These are phyloP conservation scores for Chlorella ohadii DNA, from an alignment of 139 green algal species.

Conservation along the genomic window DNA sequence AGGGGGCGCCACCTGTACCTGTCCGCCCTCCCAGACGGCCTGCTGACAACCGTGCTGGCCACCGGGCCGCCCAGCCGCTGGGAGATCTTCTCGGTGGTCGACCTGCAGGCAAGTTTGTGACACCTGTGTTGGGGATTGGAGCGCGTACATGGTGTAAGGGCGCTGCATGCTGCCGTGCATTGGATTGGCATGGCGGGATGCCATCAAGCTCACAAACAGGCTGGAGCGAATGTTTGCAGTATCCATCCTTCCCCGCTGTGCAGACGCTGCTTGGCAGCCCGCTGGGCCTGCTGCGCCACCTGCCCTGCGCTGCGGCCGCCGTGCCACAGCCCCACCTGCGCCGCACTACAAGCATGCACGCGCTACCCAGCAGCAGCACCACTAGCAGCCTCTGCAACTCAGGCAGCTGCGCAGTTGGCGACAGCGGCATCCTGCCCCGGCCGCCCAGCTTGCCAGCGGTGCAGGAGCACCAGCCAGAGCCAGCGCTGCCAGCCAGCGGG, in stretches of 20 bases:
- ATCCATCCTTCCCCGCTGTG: too few species aligned
- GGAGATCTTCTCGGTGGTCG: conserved; percentile 25
- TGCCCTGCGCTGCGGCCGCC: background rate
- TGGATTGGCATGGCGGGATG: too few species aligned
- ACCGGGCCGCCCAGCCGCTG: background rate
- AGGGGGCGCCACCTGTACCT: conserved; percentile 25
- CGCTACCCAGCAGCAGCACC: background rate
- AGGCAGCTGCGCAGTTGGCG: too few species aligned
- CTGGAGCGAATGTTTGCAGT: too few species aligned
- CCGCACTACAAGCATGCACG: conserved; percentile 14
- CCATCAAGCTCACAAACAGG: too few species aligned
- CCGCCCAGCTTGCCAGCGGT: conserved; percentile 1
- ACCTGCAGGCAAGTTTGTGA: conserved; percentile 1
- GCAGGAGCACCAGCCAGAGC: background rate
- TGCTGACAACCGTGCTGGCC: conserved; percentile 8
- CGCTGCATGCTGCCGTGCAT: too few species aligned
- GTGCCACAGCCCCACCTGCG: background rate
- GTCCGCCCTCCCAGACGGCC: conserved; percentile 28
- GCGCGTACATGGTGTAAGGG: background rate
- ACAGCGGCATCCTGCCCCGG: background rate
- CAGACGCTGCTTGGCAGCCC: conserved; percentile 21
- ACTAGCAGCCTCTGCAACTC: background rate
- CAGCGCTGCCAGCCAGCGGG: background rate
- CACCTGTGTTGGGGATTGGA: background rate
- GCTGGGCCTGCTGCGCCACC: background rate